phyloP scores from a whole-genome alignment of 176 grass and related monocot genomes.

The Eragrostis curvula region DNA sequence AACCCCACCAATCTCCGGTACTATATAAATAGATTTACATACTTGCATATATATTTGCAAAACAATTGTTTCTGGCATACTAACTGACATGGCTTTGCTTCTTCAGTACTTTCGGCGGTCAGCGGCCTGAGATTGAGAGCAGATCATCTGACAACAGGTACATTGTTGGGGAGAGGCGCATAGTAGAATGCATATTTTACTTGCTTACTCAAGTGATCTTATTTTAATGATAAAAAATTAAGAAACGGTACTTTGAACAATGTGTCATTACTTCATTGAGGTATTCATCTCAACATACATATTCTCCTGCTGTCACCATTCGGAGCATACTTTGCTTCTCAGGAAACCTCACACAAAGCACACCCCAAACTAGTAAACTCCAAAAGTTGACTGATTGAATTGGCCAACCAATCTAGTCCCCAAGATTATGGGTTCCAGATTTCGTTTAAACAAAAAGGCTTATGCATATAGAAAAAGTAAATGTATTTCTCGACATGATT shows the following conservation, averaged over 20 bases:
- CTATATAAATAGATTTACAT: background rate
- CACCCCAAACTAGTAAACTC: background rate
- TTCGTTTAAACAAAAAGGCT: background rate
- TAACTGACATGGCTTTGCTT: conserved; percentile 8
- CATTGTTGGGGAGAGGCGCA: too few relatives aligned
- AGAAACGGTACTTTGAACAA: background rate
- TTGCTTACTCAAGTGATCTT: background rate
- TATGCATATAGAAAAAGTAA: background rate
- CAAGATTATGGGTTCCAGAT: background rate
- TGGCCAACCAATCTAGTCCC: background rate
- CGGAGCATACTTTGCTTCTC: background rate
- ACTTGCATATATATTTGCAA: background rate
- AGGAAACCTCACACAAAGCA: background rate
- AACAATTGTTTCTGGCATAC: background rate
- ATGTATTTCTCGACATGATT: background rate
- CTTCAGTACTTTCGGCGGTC: conserved; percentile 53
- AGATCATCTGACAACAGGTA: conserved; percentile 51
- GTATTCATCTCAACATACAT: background rate
- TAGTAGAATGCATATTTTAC: background rate
- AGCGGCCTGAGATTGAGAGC: conserved; percentile 44
- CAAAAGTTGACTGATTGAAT: conserved; percentile 18
- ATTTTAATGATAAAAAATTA: background rate
- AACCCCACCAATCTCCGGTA: conserved; percentile 73
- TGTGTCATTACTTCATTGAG: background rate
- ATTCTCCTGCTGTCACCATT: background rate